phyloP scores from a whole-genome alignment of 805 yeast species.

The Scheffersomyces coipomensis region DNA sequence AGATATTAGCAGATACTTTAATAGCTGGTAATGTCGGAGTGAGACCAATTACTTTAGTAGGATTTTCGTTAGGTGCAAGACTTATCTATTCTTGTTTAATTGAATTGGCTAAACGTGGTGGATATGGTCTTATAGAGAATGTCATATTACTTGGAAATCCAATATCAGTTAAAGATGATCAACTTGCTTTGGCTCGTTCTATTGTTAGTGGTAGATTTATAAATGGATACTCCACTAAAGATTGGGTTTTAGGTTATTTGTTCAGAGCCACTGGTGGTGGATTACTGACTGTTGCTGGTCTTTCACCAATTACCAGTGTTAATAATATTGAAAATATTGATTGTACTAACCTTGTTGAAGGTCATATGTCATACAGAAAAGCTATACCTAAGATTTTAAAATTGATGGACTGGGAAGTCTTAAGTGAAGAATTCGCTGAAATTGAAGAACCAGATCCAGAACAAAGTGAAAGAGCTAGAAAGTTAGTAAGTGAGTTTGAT shows the following conservation, averaged over 20 bases:
- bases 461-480: conserved; percentile 76
- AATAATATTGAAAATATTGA: conserved; percentile 80
- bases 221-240: conserved; percentile 87
- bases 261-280: conserved; percentile 97
- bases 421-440: conserved; percentile 89
- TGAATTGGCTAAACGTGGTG: conserved; percentile 82
- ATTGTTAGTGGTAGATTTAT: conserved; percentile 88
- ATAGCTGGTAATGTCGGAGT: conserved; percentile 86
- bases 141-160: conserved; percentile 90
- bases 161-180: conserved; percentile 73
- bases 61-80: conserved; percentile 92
- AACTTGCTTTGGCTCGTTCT: conserved; percentile 72
- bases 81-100: conserved; percentile 86
- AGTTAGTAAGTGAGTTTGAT: conserved; percentile 80
- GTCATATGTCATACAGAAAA: conserved; percentile 96
- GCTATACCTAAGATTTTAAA: conserved; percentile 83
- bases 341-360: conserved; percentile 83
- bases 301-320: conserved; percentile 65
- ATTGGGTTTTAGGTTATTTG: conserved; percentile 93
- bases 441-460: conserved; percentile 96
- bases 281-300: conserved; percentile 84
- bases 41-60: conserved; percentile 87
- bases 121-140: conserved; percentile 84
- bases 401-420: conserved; percentile 71
- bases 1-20: conserved; percentile 85